A percentile compares a stretch with the other conserved stretches of the same genome.
Evolutionary conservation across 2,329 filamentous ascomycete genomes (phyloP).

Genomic region (Chaetomiaceae sp.): DNA sequence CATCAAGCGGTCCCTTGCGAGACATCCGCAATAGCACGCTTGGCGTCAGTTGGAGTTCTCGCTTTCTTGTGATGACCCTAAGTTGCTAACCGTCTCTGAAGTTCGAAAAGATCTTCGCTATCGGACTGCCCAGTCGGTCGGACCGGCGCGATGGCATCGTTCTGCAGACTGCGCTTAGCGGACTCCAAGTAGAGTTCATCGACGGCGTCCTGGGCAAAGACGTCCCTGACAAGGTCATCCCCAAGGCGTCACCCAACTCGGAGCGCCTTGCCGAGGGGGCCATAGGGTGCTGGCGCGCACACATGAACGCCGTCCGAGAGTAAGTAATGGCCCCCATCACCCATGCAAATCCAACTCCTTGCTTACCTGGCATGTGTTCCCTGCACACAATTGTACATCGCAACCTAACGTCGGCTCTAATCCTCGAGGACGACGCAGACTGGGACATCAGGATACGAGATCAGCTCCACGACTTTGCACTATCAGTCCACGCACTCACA

Average conservation of each 20-base stretch:
- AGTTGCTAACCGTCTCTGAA: slow-evolving; percentile 25
- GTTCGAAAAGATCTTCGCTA: slow-evolving; percentile 48
- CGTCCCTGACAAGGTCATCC: slow-evolving; percentile 35
- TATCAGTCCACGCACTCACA: slow-evolving; percentile 25
- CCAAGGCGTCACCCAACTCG: slow-evolving; percentile 18
- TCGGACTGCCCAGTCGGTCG: slow-evolving; percentile 44
- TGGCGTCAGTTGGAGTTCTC: background rate
- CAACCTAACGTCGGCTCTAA: background rate
- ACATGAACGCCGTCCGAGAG: slow-evolving; percentile 3
- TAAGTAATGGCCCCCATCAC: too few species aligned
- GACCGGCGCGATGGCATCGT: slow-evolving; percentile 46
- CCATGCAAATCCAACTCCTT: too few species aligned
- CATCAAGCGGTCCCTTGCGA: too few species aligned
- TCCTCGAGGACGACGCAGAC: slow-evolving; percentile 3
- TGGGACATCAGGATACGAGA: slow-evolving; percentile 36
- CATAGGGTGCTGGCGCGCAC: background rate
- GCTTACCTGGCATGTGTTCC: too few species aligned
- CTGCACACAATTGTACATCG: background rate
- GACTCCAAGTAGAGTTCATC: slow-evolving; percentile 42
- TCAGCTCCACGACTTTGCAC: slow-evolving; percentile 35
- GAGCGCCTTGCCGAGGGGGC: background rate
- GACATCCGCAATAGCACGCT: background rate
- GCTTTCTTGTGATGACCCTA: too few species aligned
- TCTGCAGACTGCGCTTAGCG: slow-evolving; percentile 41
- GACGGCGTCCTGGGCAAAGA: slow-evolving; percentile 38